Evolutionary conservation across 1,139 yeast genomes (phyloP), one percentile per base, ranked within the genome.

Genomic region (Pichia sp.): DNA sequence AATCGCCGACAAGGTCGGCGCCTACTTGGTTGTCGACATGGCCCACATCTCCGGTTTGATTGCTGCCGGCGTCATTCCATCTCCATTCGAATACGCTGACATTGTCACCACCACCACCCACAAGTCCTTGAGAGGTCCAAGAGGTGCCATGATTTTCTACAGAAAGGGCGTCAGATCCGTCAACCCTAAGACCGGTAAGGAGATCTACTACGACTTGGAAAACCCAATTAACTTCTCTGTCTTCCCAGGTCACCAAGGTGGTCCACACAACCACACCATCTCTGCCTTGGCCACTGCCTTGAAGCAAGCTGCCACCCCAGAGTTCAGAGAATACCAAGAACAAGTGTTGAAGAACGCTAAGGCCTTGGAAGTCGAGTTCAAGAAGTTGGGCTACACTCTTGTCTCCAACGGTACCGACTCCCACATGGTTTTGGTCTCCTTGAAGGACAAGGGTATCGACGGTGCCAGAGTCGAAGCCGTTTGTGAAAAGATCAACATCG

Each of bases 201-300:
- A 90, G 75, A 77, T 87, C 60, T 73, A 81, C 62, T 93, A 90
- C 74, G 97, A 93, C 71, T 82, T 93, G 72, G 99, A 93, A 77
- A 85, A 85, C 73, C 89, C 89, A 74, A 92, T 93, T 75, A 93
- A 93, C 82, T 93, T 93, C 74, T 90, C 97, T 8, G 98, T 93
- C 61, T 93, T 93, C 92, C 99, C 99, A 66, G 98, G 97, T 67
- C 98, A 93, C 75, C 99, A 93, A 79, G 99, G 99, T 79, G 99
- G 99, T 72, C 99, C 99, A 64, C 98, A 93, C 75, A 93, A 93
- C 79, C 98, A 93, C 78, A 93, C 98, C 65, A 93, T 93, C 71
- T 86, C 97, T 61, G 99, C 98, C 49, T 80, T 93, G 69, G 97
- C 98, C 47, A 92, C 95, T 61, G 99, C 99, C 59, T 81, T 93